phyloP scores from a whole-genome alignment of 345 rosid species.

The Populus nigra region DNA sequence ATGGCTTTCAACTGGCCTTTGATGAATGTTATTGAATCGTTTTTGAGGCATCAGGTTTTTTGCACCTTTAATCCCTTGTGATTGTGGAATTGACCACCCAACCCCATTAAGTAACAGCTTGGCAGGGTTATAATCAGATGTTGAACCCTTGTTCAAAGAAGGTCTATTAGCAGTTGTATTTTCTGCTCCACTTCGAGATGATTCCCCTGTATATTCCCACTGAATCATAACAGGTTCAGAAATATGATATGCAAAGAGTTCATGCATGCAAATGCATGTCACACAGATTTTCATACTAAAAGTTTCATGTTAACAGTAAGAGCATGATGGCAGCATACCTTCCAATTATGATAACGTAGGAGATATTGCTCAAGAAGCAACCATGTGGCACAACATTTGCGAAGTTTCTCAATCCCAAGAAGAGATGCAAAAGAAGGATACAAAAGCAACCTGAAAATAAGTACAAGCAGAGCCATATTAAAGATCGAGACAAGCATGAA shows the following conservation, averaged over 20 bases:
- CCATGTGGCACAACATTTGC: slow-evolving; percentile 92
- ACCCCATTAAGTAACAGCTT: slow-evolving; percentile 77
- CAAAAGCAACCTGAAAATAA: slow-evolving; percentile 65
- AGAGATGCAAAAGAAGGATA: slow-evolving; percentile 88
- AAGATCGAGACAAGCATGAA: slow-evolving; percentile 4
- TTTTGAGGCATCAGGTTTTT: slow-evolving; percentile 57
- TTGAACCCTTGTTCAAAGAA: slow-evolving; percentile 36
- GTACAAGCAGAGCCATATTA: slow-evolving; percentile 2
- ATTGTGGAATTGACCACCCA: slow-evolving; percentile 76
- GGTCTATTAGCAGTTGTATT: slow-evolving; percentile 42
- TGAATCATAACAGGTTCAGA: slow-evolving; percentile 49
- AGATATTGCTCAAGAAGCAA: slow-evolving; percentile 94
- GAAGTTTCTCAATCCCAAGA: slow-evolving; percentile 92
- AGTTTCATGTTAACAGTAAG: slow-evolving; percentile 9
- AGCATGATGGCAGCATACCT: slow-evolving; percentile 45
- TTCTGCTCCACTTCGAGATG: slow-evolving; percentile 57
- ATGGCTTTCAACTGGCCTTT: slow-evolving; percentile 34
- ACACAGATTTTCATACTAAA: slow-evolving; percentile 11
- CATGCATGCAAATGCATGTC: neutral
- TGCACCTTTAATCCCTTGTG: slow-evolving; percentile 56
- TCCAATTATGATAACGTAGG: slow-evolving; percentile 79
- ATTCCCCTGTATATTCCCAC: slow-evolving; percentile 88
- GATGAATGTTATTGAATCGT: slow-evolving; percentile 33
- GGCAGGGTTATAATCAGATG: slow-evolving; percentile 67
- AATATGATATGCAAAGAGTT: slow-evolving; percentile 8